Percentiles rank a stretch among this genome's conserved stretches.
phyloP scores from a whole-genome alignment of 306 rosid species.

The Corylus avellana region DNA sequence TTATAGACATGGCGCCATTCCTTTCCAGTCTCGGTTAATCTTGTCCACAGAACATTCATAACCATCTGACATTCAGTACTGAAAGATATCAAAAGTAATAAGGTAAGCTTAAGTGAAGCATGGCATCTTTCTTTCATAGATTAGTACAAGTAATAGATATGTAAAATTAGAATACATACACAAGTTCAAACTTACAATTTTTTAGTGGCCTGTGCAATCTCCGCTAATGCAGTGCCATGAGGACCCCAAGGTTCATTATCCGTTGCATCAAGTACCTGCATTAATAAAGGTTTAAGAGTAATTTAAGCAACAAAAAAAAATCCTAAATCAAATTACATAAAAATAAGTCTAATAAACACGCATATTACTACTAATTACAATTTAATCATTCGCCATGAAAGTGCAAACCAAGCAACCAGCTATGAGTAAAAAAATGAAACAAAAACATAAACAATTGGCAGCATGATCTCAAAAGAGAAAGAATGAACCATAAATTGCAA shows the following conservation, averaged over 20 bases:
- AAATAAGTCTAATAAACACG: neutral
- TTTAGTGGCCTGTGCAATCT: slow-evolving; percentile 93
- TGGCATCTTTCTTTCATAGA: slow-evolving; percentile 9
- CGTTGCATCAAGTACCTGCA: slow-evolving; percentile 95
- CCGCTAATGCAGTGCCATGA: slow-evolving; percentile 90
- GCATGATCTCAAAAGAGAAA: slow-evolving; percentile 17
- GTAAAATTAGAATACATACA: slow-evolving; percentile 6
- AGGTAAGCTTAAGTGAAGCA: slow-evolving; percentile 8
- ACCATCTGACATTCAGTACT: slow-evolving; percentile 98
- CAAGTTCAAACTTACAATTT: slow-evolving; percentile 59
- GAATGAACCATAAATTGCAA: slow-evolving; percentile 9
- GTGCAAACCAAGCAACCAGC: neutral
- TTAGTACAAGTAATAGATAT: neutral
- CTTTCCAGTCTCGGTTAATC: slow-evolving; percentile 90
- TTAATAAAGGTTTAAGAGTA: slow-evolving; percentile 15
- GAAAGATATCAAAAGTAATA: slow-evolving; percentile 40
- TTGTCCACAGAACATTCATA: slow-evolving; percentile 97
- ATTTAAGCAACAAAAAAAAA: slow-evolving; percentile 5
- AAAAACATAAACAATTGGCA: neutral
- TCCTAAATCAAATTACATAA: slow-evolving; percentile 3
- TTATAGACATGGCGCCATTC: slow-evolving; percentile 97
- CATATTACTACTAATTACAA: neutral
- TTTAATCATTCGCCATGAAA: neutral
- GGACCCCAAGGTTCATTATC: slow-evolving; percentile 99
- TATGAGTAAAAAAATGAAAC: neutral